Percentiles rank a stretch among this genome's conserved stretches.
phyloP scores from a whole-genome alignment of 2,329 filamentous ascomycete genomes.

The Aspergillus fischeri region DNA sequence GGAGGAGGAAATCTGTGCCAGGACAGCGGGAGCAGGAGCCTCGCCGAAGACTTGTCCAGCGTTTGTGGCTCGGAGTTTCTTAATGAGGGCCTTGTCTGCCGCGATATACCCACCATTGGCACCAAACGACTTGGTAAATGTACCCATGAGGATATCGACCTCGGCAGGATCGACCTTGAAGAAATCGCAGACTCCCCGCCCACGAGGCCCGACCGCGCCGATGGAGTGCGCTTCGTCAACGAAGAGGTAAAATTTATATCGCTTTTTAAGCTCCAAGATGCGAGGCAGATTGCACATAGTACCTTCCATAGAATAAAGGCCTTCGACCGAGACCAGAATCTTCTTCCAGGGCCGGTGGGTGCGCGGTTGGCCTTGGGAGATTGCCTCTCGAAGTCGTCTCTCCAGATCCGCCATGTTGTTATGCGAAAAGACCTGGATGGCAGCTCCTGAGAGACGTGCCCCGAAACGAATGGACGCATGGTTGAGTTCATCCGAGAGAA shows the following conservation, averaged over 20 bases:
- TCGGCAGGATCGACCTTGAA: slow-evolving; percentile 81
- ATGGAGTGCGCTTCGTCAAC: slow-evolving; percentile 94
- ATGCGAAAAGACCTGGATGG: slow-evolving; percentile 92
- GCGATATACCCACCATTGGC: slow-evolving; percentile 93
- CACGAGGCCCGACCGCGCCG: slow-evolving; percentile 81
- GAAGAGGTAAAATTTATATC: slow-evolving; percentile 93
- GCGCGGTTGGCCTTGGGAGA: slow-evolving; percentile 89
- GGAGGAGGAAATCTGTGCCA: slow-evolving; percentile 82
- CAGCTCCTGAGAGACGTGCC: slow-evolving; percentile 81
- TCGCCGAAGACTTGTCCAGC: slow-evolving; percentile 81
- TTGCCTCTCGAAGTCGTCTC: slow-evolving; percentile 76
- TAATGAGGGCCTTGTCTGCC: slow-evolving; percentile 80
- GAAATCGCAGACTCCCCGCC: slow-evolving; percentile 91
- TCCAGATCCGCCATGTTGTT: slow-evolving; percentile 88
- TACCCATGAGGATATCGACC: slow-evolving; percentile 94
- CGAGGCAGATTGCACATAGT: slow-evolving; percentile 93
- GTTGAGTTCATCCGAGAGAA: slow-evolving; percentile 93
- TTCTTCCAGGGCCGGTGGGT: slow-evolving; percentile 98
- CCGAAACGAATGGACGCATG: slow-evolving; percentile 94
- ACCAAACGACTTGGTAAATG: slow-evolving; percentile 92
- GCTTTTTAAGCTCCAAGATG: slow-evolving; percentile 75
- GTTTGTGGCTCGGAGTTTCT: slow-evolving; percentile 79
- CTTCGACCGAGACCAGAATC: slow-evolving; percentile 90
- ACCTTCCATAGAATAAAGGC: slow-evolving; percentile 96
- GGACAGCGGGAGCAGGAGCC: slow-evolving; percentile 75